Conservation (phyloP, 345 rosid species). For the Euphorbia lathyris region DNA sequence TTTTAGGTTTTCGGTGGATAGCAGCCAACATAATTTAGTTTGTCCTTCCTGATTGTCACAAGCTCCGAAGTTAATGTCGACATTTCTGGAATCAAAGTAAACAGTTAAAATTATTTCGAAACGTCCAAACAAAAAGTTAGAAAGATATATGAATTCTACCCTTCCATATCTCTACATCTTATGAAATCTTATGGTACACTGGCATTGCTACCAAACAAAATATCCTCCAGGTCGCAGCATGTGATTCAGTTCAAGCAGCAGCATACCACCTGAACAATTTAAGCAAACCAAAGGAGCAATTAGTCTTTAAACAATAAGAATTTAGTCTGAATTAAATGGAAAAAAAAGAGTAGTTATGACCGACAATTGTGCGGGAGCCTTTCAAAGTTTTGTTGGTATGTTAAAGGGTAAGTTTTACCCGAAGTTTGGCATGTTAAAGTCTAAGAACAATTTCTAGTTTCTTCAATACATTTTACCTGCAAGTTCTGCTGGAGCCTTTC, state of each 20-base stretch:
- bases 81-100: conserved; percentile 49
- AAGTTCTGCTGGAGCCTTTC: no score
- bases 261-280: conserved; percentile 48
- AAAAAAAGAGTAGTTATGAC: neutral
- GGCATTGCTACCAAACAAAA: conserved; percentile 95
- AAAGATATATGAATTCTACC: conserved; percentile 36
- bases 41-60: conserved; percentile 72
- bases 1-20: conserved; percentile 64
- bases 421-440: no score
- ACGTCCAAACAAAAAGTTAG: neutral
- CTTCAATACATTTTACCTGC: no score
- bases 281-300: neutral
- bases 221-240: conserved; percentile 88
- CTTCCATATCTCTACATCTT: conserved; percentile 78
- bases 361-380: no score
- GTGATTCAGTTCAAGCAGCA: conserved; percentile 82
- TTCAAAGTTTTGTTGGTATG: no score
- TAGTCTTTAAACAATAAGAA: neutral
- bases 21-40: conserved; percentile 72
- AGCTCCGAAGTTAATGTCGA: conserved; percentile 84
- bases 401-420: no score
- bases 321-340: neutral
- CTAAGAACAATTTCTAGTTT: no score
- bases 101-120: neutral
- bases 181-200: conserved; percentile 61